Conservation (phyloP, 352 stramenopile species). For the Peronospora destructor region DNA sequence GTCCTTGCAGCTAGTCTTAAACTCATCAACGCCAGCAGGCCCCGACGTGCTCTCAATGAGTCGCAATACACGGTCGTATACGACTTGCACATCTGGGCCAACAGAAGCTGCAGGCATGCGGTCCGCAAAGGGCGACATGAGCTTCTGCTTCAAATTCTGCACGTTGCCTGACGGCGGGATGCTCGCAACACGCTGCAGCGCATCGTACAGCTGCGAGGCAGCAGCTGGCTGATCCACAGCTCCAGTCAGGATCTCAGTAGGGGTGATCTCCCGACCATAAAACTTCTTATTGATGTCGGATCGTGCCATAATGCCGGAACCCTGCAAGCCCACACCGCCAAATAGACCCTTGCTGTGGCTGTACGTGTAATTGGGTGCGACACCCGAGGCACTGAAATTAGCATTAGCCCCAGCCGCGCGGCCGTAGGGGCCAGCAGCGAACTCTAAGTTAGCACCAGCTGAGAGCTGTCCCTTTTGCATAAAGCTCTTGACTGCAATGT, state of each 20-base stretch:
- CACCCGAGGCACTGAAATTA: slow-evolving; percentile 65
- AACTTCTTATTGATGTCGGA: slow-evolving; percentile 85
- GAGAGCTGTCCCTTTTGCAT: slow-evolving; percentile 81
- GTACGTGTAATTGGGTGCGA: slow-evolving; percentile 86
- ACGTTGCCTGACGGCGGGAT: slow-evolving; percentile 58
- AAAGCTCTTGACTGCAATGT: slow-evolving; percentile 88
- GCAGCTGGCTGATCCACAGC: slow-evolving; percentile 74
- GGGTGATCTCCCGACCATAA: slow-evolving; percentile 81
- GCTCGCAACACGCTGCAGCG: slow-evolving; percentile 63
- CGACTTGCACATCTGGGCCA: slow-evolving; percentile 70
- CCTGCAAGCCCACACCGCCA: slow-evolving; percentile 73
- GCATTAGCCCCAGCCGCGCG: slow-evolving; percentile 67
- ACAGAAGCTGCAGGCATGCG: slow-evolving; percentile 65
- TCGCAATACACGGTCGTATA: slow-evolving; percentile 77
- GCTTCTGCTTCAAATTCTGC: slow-evolving; percentile 49
- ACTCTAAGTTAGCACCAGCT: slow-evolving; percentile 76
- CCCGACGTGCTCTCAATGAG: slow-evolving; percentile 64
- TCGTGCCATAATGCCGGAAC: slow-evolving; percentile 70
- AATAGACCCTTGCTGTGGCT: slow-evolving; percentile 84
- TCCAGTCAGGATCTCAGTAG: slow-evolving; percentile 77
- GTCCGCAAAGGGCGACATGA: slow-evolving; percentile 62
- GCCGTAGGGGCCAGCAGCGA: slow-evolving; percentile 73
- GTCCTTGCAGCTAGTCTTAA: slow-evolving; percentile 82
- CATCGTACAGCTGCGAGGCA: slow-evolving; percentile 78
- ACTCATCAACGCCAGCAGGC: slow-evolving; percentile 57